Evolutionary conservation across 352 stramenopile species (phyloP).

Genomic region (Phytophthora brassicae): DNA sequence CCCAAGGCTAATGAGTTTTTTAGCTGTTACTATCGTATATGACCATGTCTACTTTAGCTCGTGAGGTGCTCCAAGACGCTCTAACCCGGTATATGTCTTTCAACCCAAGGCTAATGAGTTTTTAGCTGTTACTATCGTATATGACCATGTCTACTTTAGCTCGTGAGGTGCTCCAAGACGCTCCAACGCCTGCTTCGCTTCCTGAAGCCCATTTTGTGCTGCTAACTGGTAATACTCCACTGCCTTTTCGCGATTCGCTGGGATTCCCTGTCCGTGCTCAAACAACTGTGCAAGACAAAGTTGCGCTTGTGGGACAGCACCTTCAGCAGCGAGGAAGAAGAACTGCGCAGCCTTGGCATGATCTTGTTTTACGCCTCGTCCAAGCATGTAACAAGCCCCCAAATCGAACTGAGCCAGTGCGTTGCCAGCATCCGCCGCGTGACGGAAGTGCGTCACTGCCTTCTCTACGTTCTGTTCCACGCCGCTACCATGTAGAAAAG

Average conservation of each 20-base stretch:
- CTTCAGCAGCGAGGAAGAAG: conserved; percentile 70
- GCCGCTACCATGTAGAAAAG: conserved; percentile 51
- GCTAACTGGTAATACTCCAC: conserved; percentile 79
- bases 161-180: conserved; percentile 51
- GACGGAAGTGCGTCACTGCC: conserved; percentile 58
- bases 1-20: no score
- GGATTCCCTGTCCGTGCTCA: conserved; percentile 57
- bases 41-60: conserved; percentile 32
- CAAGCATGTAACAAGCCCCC: conserved; percentile 79
- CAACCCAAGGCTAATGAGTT: no score
- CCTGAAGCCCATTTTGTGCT: conserved; percentile 51
- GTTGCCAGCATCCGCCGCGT: conserved; percentile 61
- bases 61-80: conserved; percentile 52
- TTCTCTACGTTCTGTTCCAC: conserved; percentile 29
- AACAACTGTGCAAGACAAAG: conserved; percentile 80
- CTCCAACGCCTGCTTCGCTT: conserved; percentile 54
- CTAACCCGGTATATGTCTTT: no score
- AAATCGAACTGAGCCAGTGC: conserved; percentile 75
- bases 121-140: no score
- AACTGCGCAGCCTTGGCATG: conserved; percentile 63
- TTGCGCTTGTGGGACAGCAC: conserved; percentile 62
- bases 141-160: conserved; percentile 28
- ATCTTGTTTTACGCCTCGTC: conserved; percentile 60
- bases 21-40: no score
- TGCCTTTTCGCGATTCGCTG: conserved; percentile 54